A percentile compares a stretch with the other conserved stretches of the same genome.
These are phyloP conservation scores for Powellomyces hirtus DNA, from an alignment of 192 early-diverging fungal genomes.

Conservation along the genomic window DNA sequence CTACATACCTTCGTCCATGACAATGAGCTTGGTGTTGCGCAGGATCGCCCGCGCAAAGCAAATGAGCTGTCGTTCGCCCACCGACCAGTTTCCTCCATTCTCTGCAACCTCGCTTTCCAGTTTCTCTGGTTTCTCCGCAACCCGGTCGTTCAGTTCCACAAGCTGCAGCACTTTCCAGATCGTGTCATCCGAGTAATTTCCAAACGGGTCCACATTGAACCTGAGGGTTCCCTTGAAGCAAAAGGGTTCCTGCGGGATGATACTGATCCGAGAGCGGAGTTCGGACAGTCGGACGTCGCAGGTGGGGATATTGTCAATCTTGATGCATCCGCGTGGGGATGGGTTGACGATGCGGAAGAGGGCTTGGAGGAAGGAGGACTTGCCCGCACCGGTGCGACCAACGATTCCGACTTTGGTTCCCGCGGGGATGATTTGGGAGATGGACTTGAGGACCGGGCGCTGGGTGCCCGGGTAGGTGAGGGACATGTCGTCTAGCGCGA, in stretches of 20 bases:
- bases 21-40: conserved; percentile 43
- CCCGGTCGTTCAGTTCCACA: conserved; percentile 49
- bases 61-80: conserved; percentile 82
- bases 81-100: conserved; percentile 70
- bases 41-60: conserved; percentile 75
- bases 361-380: conserved; percentile 62
- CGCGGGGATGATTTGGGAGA: conserved; percentile 60
- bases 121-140: conserved; percentile 16
- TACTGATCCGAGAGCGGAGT: conserved; percentile 51
- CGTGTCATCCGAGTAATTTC: conserved; percentile 55
- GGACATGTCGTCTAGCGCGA: conserved; percentile 56
- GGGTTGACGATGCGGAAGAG: conserved; percentile 77
- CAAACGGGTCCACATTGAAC: conserved; percentile 75
- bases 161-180: conserved; percentile 67
- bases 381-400: conserved; percentile 83
- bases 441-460: conserved; percentile 52
- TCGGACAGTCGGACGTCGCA: conserved; percentile 52
- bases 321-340: conserved; percentile 45
- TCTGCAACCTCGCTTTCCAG: conserved; percentile 80
- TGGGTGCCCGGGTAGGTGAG: conserved; percentile 51
- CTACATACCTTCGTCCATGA: conserved; percentile 56
- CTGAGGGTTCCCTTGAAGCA: conserved; percentile 69
- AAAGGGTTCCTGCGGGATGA: conserved; percentile 71
- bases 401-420: conserved; percentile 80
- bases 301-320: conserved; percentile 68